Base-by-base conservation (phyloP, 805 yeast genomes). In the Kodamaea lidongshanica region DNA sequence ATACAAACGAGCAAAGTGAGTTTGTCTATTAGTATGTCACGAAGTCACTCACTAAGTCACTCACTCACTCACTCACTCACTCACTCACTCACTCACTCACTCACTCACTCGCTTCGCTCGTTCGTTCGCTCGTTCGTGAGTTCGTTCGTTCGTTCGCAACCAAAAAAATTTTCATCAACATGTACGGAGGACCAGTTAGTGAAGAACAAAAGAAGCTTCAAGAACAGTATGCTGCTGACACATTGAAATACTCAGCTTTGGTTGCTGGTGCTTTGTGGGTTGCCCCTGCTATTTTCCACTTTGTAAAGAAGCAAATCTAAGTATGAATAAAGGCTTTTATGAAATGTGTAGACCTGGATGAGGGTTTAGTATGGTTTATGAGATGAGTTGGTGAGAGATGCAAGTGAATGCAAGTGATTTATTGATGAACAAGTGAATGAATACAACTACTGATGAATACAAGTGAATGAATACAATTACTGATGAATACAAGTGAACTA, bases 121-220 rank as follows among this genome's bases (percentile, higher is more conserved):
- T n/a, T n/a, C n/a, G n/a, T n/a, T n/a, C n/a, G n/a, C n/a, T n/a
- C n/a, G n/a, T n/a, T n/a, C n/a, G n/a, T n/a, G n/a, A n/a, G n/a
- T n/a, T n/a, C n/a, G n/a, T n/a, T n/a, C n/a, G n/a, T n/a, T 25
- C 15, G 8, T 24, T 27, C 7, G 9, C 10, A 10, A 7, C 20
- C 10, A 10, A 19, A 19, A 10, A 10, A 7, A 8, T 19, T 8
- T 19, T 7, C 9, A 19, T 10, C 32, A 33, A 17, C 14, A 63
- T 64, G 69, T 64, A 52, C 52, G 69, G 77, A 42, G 79, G 74
- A 45, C 71, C 73, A 47, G 59, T 61, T 29, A 61, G 71, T 43
- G 85, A 78, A 48, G 83, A 77, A 46, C 78, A 77, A 56, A 78
- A 73, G 64, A 77, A 70, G 50, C 52, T 69, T 34, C 86, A 78